Evolutionary conservation across 1,139 yeast species (phyloP), one percentile per base, ranked within the genome.

Genomic region (Williopsis jadinii): DNA sequence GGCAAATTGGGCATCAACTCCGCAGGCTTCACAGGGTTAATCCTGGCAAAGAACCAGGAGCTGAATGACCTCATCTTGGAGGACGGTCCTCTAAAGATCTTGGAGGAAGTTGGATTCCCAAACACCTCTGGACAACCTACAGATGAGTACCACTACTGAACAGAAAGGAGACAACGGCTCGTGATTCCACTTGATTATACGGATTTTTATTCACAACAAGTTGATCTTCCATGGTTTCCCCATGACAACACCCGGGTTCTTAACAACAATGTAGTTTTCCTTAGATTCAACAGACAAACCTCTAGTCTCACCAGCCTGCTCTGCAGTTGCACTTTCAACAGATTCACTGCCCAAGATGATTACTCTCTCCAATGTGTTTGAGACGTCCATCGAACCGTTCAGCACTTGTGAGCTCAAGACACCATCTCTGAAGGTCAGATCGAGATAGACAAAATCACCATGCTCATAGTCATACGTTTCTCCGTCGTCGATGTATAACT

Each of bases 401-500:
- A 45, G 33, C 2, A 62, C 60, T 2, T 42, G 49, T 5, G 66
- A 58, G 0, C 49, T 35, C 9, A 71, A 40, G n/a, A 37, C 42
- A 9, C 58, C 56, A 19, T 57, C 47, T 10, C 47, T 43, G 19
- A 66, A 59, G 6, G 45, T 42, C 37, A 84, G 67, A 1, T 63
- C 53, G 2, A 75, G 56, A 32, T 65, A 55, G 6, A 77, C 40
- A 51, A 50, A 82, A 12, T 72, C 73, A 3, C 80, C 83, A 1
- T 63, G 46, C 43, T 63, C 54, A 58, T 83, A 80, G 26, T 66
- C 72, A 54, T 73, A 86, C 0, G 92, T 71, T 54, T 80, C 84
- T 11, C 95, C 95, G 60, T 86, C 95, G 60, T 90, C 98, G 37
- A 83, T 63, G 58, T 90, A 92, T 29, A 92, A 59, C 9, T 58